phyloP scores from a whole-genome alignment of 139 green algal species.

The Chlorella sp. region DNA sequence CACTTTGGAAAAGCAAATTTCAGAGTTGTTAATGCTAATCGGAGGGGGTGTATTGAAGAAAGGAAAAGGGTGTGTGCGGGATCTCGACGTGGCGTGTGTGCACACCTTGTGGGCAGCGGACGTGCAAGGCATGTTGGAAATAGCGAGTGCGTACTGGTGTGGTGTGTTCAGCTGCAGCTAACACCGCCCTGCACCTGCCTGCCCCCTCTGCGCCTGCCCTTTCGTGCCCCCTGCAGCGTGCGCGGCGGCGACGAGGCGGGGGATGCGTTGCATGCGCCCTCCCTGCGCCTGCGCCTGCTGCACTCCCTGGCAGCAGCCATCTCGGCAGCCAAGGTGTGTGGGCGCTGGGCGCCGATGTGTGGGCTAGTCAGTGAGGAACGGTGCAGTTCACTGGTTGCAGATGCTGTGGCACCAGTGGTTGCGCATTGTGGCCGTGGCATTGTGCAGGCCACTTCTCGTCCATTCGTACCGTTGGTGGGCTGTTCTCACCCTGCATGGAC shows the following conservation, averaged over 20 bases:
- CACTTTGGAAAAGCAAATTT: too few species aligned
- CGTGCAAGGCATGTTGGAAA: neutral
- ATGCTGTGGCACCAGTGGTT: neutral
- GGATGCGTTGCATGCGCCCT: constrained; percentile 45
- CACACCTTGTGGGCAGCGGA: neutral
- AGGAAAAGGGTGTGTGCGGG: too few species aligned
- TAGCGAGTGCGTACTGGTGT: neutral
- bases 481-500: neutral
- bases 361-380: neutral
- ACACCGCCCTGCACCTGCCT: neutral
- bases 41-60: too few species aligned
- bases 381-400: too few species aligned
- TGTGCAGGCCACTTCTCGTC: neutral
- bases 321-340: constrained; percentile 9
- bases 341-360: neutral
- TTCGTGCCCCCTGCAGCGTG: neutral
- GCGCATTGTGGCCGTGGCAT: neutral
- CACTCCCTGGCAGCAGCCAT: constrained; percentile 34
- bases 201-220: too few species aligned
- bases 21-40: too few species aligned
- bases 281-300: constrained; percentile 47
- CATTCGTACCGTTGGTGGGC: neutral
- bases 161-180: neutral
- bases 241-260: constrained; percentile 38
- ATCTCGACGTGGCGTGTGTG: too few species aligned